A percentile compares a stretch with the other conserved stretches of the same genome.
Evolutionary conservation across 2,329 filamentous ascomycete species (phyloP).

Genomic region (Helicocarpus griseus): DNA sequence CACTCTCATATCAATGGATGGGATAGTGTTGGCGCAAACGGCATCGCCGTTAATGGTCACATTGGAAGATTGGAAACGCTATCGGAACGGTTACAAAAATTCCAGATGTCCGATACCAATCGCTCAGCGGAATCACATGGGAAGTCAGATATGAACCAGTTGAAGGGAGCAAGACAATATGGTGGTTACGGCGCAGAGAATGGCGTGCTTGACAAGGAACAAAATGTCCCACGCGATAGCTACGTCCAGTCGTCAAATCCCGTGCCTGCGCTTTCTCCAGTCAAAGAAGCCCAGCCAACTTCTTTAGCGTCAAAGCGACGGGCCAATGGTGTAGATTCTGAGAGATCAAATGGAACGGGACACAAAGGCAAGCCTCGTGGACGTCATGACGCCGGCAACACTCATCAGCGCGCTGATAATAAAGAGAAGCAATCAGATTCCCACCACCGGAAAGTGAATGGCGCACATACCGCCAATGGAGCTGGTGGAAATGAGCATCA

Average conservation of each 20-base stretch:
- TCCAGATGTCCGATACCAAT: constrained; percentile 28
- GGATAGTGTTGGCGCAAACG: constrained; percentile 7
- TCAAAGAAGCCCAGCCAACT: constrained; percentile 22
- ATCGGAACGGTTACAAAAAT: constrained; percentile 28
- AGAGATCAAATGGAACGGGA: constrained; percentile 25
- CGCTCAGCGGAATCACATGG: constrained; percentile 18
- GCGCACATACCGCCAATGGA: constrained; percentile 13
- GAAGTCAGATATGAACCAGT: constrained; percentile 14
- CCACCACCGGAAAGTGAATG: constrained; percentile 24
- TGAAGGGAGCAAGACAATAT: constrained; percentile 12
- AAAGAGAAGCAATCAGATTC: constrained; percentile 24
- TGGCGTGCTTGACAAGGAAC: constrained; percentile 21
- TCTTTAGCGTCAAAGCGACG: constrained; percentile 22
- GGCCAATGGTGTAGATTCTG: constrained; percentile 22
- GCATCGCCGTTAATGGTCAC: constrained; percentile 17
- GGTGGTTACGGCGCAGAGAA: constrained; percentile 19
- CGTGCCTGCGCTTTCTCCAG: constrained; percentile 16
- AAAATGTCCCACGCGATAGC: constrained; percentile 18
- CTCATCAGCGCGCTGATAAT: constrained; percentile 12
- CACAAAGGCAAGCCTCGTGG: constrained; percentile 28
- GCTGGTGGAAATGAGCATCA: constrained; percentile 14
- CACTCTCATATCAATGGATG: constrained; percentile 11
- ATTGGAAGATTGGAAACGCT: constrained; percentile 25
- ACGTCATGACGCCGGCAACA: constrained; percentile 20
- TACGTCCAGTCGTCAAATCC: constrained; percentile 10